Conservation (phyloP, 345 rosid genomes). For the Arabis alpina region DNA sequence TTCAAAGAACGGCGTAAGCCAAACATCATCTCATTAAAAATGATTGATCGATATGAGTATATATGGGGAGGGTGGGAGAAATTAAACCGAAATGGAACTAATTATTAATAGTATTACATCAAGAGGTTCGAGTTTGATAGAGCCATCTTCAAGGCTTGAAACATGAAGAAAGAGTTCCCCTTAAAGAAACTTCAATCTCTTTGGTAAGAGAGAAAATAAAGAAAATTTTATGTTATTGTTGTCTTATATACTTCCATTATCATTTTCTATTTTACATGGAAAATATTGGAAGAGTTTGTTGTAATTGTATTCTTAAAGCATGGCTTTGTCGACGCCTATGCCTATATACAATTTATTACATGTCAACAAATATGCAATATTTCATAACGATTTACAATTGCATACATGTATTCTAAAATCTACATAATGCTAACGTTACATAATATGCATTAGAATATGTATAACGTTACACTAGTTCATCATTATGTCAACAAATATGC, state of each 20-base stretch:
- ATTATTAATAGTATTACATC: neutral
- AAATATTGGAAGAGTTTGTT: neutral
- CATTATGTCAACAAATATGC: too few relatives aligned
- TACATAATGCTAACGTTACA: too few relatives aligned
- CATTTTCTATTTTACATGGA: conserved; percentile 6
- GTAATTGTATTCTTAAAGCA: neutral
- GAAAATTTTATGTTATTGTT: neutral
- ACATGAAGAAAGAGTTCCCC: conserved; percentile 38
- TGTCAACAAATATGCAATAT: neutral
- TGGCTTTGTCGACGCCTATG: neutral
- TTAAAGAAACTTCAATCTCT: conserved; percentile 42
- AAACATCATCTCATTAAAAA: conserved; percentile 18
- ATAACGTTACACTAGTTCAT: too few relatives aligned
- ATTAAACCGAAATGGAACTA: conserved; percentile 6
- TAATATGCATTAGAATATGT: too few relatives aligned
- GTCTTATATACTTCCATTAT: conserved; percentile 19
- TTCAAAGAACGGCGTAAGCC: conserved; percentile 17
- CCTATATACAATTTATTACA: neutral
- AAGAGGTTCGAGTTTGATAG: conserved; percentile 10
- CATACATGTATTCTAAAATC: too few relatives aligned
- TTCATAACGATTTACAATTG: neutral
- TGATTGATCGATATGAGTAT: neutral
- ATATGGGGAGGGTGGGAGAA: conserved; percentile 6
- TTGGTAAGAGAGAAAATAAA: conserved; percentile 1
- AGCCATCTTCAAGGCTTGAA: conserved; percentile 23